Conservation (phyloP, 2,329 filamentous ascomycete genomes). For the Mycosphaerelloides madeirae region DNA sequence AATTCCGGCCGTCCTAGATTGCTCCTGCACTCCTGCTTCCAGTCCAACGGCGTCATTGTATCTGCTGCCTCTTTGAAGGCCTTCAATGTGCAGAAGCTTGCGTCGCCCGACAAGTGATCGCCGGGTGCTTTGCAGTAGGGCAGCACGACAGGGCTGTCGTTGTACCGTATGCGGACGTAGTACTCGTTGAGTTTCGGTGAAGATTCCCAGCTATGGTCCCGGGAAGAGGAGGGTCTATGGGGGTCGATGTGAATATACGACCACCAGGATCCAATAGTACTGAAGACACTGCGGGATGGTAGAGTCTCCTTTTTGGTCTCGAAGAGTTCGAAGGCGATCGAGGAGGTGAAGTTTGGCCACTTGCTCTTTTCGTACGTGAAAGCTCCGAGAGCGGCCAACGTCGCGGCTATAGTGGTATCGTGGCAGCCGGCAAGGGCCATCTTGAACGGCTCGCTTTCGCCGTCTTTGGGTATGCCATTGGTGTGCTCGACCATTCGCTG, state of each 20-base stretch:
- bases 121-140: constrained; percentile 73
- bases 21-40: constrained; percentile 60
- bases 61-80: constrained; percentile 93
- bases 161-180: constrained; percentile 88
- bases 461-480: constrained; percentile 36
- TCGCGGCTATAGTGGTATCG: constrained; percentile 82
- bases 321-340: constrained; percentile 88
- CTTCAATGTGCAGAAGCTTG: constrained; percentile 83
- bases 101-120: constrained; percentile 81
- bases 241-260: too few species aligned
- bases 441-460: constrained; percentile 51
- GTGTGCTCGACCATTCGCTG: constrained; percentile 44
- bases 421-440: constrained; percentile 83
- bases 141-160: constrained; percentile 74
- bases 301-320: constrained; percentile 42
- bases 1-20: constrained; percentile 52
- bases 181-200: constrained; percentile 72
- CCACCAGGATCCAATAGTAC: constrained; percentile 29
- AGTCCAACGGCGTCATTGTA: constrained; percentile 77
- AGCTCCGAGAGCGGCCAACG: constrained; percentile 73
- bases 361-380: constrained; percentile 58
- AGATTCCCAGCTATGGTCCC: too few species aligned
- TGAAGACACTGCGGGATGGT: constrained; percentile 4
- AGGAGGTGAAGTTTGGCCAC: constrained; percentile 93
- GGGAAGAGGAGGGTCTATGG: too few species aligned